Conservation (phyloP, 352 stramenopile genomes). For the Globisporangium nodosum region DNA sequence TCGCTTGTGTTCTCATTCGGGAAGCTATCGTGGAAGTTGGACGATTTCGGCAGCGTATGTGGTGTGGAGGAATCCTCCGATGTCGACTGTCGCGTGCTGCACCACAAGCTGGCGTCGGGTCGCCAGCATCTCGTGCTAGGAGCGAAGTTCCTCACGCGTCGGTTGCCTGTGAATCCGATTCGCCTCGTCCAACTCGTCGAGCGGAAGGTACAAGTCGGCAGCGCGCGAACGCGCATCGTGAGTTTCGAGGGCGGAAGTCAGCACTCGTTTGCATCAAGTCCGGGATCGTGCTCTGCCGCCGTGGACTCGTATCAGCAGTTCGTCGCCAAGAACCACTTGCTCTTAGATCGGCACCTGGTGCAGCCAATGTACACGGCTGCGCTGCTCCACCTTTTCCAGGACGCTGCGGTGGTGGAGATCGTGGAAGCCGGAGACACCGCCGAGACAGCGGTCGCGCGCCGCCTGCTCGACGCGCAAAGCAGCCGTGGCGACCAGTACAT, state of each 20-base stretch:
- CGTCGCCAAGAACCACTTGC: conserved; percentile 22
- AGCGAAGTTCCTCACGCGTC: conserved; percentile 17
- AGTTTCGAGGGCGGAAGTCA: neutral
- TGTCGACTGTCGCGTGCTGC: conserved; percentile 22
- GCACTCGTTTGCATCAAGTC: neutral
- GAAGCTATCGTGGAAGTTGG: conserved; percentile 29
- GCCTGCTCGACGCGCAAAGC: conserved; percentile 18
- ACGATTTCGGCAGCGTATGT: conserved; percentile 14
- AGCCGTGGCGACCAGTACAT: conserved; percentile 8
- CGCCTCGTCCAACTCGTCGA: conserved; percentile 36
- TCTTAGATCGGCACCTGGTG: conserved; percentile 5
- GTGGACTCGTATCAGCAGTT: conserved; percentile 28
- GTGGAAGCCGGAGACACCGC: conserved; percentile 13
- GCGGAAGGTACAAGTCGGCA: conserved; percentile 12
- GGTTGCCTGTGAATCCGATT: conserved; percentile 16
- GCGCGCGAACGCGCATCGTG: neutral
- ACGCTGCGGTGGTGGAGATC: conserved; percentile 14
- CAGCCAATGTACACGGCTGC: conserved; percentile 27
- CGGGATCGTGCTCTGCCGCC: neutral
- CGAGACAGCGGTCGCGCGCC: conserved; percentile 14
- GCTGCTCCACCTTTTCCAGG: conserved; percentile 40
- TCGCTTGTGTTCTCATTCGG: conserved; percentile 28
- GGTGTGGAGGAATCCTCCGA: conserved; percentile 13
- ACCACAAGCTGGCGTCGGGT: conserved; percentile 21
- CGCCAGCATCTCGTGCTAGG: conserved; percentile 25